Conservation (phyloP, 208 protist genomes). For the Phytomonas sp. region DNA sequence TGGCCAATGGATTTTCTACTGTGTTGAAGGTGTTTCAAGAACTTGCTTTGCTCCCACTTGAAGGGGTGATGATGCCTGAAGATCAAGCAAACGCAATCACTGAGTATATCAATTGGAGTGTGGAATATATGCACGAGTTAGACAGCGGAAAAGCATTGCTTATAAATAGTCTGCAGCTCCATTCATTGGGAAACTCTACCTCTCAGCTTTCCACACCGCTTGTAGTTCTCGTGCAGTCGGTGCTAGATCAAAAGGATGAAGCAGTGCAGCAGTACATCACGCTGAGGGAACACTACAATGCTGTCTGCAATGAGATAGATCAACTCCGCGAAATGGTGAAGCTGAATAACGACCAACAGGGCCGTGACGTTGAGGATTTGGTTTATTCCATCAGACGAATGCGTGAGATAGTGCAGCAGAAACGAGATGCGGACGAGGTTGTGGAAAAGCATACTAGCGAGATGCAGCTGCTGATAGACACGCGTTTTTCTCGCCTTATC, state of each 20-base stretch:
- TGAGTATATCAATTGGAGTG: neutral
- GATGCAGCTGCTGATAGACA: constrained; percentile 30
- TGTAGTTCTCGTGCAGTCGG: neutral
- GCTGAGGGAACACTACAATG: neutral
- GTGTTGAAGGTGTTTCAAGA: neutral
- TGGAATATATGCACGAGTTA: neutral
- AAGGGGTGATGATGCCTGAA: neutral
- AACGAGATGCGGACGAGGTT: constrained; percentile 43
- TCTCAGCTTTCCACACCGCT: neutral
- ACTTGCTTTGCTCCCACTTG: neutral
- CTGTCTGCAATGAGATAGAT: neutral
- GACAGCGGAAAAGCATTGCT: neutral
- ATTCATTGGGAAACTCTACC: neutral
- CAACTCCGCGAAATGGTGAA: constrained; percentile 4
- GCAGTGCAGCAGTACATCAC: neutral
- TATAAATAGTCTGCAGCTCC: neutral
- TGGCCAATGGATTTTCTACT: neutral
- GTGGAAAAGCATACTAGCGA: constrained; percentile 40
- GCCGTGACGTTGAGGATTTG: constrained; percentile 5
- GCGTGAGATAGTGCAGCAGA: constrained; percentile 41
- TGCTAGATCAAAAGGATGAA: constrained; percentile 6
- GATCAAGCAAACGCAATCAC: neutral
- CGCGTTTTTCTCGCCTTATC: constrained; percentile 27
- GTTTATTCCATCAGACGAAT: constrained; percentile 21
- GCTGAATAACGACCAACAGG: neutral